phyloP scores from a whole-genome alignment of 2,329 filamentous ascomycete species.

The Paecilomyces sp. region DNA sequence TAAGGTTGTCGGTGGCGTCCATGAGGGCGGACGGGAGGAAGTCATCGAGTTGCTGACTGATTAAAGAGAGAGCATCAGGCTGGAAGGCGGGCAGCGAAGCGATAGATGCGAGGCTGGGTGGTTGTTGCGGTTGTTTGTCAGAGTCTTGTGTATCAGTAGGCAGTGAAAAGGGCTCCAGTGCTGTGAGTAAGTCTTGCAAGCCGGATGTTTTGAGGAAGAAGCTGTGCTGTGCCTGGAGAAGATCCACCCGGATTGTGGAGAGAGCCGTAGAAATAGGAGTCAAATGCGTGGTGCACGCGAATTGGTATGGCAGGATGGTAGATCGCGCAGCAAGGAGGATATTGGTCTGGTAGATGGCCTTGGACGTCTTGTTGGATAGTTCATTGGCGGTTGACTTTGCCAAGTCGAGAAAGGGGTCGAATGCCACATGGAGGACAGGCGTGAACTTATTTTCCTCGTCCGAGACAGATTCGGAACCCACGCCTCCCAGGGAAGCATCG shows the following conservation, averaged over 20 bases:
- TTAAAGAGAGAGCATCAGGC: conserved; percentile 52
- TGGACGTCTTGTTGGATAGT: conserved; percentile 26
- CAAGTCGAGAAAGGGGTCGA: conserved; percentile 77
- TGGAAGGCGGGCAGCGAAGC: conserved; percentile 51
- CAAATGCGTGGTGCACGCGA: conserved; percentile 55
- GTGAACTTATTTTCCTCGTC: conserved; percentile 64
- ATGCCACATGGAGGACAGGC: conserved; percentile 65
- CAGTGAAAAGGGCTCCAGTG: conserved; percentile 41
- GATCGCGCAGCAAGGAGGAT: conserved; percentile 35
- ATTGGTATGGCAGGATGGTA: conserved; percentile 42
- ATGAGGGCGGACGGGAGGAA: conserved; percentile 90
- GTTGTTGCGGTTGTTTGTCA: conserved; percentile 15
- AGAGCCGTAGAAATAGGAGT: conserved; percentile 49
- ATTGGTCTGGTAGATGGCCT: conserved; percentile 46
- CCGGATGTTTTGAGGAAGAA: conserved; percentile 74
- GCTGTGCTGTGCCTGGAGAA: conserved; percentile 61
- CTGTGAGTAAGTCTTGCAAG: conserved; percentile 55
- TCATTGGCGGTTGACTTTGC: conserved; percentile 45
- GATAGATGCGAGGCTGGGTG: conserved; percentile 49
- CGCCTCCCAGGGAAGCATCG: conserved; percentile 62
- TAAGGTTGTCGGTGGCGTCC: conserved; percentile 79
- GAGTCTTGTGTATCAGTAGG: conserved; percentile 2
- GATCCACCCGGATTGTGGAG: conserved; percentile 38
- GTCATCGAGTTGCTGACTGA: conserved; percentile 73
- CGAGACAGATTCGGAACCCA: conserved; percentile 38